These are phyloP conservation scores for Dryadomyces sulphureus DNA, from an alignment of 2,329 filamentous ascomycete species.

Conservation along the genomic window DNA sequence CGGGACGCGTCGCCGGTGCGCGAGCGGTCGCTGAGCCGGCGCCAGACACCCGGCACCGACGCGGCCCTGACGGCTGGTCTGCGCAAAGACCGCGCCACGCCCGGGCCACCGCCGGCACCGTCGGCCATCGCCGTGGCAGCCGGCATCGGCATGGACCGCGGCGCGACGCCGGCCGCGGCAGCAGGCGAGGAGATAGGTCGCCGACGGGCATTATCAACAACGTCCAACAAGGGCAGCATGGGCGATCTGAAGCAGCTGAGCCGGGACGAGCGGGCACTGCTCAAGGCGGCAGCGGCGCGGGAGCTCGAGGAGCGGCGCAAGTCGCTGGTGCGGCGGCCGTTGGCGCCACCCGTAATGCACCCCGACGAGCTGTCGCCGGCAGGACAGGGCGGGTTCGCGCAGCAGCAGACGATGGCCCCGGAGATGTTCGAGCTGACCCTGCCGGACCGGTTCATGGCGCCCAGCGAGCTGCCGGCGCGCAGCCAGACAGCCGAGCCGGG, in stretches of 20 bases:
- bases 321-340: conserved; percentile 67
- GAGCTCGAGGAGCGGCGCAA: conserved; percentile 80
- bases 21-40: conserved; percentile 15
- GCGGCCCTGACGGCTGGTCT: conserved; percentile 2
- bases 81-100: conserved; percentile 16
- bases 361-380: conserved; percentile 24
- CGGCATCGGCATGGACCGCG: conserved; percentile 3
- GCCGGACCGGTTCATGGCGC: conserved; percentile 21
- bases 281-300: conserved; percentile 62
- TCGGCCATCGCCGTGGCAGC: conserved; percentile 10
- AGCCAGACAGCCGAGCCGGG: conserved; percentile 53
- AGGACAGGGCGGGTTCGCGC: not conserved
- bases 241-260: conserved; percentile 37
- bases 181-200: conserved; percentile 13
- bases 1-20: conserved; percentile 15
- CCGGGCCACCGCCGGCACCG: conserved; percentile 14
- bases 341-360: conserved; percentile 65
- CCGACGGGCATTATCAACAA: conserved; percentile 27
- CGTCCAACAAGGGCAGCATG: conserved; percentile 13
- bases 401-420: conserved; percentile 11
- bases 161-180: too few species aligned
- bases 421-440: conserved; percentile 23
- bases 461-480: conserved; percentile 34
- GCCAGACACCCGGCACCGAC: conserved; percentile 1
- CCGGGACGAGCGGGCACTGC: conserved; percentile 46